These are phyloP conservation scores for Eucalyptus sp. DNA, from an alignment of 345 rosid species.

Conservation along the genomic window DNA sequence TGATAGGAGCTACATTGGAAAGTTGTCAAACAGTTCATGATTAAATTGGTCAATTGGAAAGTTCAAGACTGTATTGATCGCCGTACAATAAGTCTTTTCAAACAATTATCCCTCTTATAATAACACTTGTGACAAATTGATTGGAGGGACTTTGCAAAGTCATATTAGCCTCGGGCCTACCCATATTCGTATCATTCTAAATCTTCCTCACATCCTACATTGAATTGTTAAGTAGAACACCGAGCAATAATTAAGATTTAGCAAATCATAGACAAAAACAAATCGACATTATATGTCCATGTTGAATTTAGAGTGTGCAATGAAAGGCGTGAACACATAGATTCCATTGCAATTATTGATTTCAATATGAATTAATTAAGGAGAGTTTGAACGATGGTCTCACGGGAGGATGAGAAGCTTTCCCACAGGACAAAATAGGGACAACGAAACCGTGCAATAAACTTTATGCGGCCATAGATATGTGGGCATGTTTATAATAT, in stretches of 20 bases:
- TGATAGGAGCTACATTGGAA: accelerated
- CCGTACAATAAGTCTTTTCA: accelerated
- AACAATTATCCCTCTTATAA: background rate
- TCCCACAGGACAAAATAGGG: background rate
- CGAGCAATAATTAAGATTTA: background rate
- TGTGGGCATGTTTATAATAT: background rate
- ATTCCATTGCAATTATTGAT: background rate
- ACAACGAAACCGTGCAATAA: background rate
- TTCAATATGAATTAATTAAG: background rate
- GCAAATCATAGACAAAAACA: background rate
- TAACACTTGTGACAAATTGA: background rate
- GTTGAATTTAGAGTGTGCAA: background rate
- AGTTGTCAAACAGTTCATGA: background rate
- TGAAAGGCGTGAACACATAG: background rate
- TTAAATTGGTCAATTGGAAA: background rate
- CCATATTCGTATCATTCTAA: background rate
- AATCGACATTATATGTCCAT: background rate
- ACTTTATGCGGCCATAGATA: background rate
- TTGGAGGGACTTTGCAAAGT: background rate
- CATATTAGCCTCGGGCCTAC: background rate
- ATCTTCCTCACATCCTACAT: background rate
- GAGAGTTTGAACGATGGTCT: background rate
- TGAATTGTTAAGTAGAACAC: background rate
- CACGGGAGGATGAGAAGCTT: background rate
- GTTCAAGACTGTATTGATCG: accelerated